Evolutionary conservation across 1,284 basidiomycete species (phyloP), one percentile per base, ranked within the genome.

Genomic region (Fomitopsis palustris): DNA sequence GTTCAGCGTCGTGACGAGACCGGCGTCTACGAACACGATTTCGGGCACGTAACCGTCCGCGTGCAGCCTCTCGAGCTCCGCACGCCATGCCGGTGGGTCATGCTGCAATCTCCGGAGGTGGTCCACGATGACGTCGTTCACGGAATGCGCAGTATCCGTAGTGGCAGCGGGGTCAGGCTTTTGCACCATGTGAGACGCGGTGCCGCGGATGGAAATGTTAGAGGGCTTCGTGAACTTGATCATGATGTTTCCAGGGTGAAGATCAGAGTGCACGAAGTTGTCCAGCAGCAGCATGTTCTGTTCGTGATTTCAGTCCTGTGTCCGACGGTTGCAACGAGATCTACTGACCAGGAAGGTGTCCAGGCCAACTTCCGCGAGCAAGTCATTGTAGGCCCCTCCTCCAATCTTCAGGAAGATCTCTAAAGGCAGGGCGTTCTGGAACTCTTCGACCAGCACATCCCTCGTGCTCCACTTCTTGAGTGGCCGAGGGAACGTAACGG

Each of bases 241-340:
- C 90, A 98, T 95, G 74, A 98, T 96, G 74, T 98, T 98, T 31
- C 96, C 96, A 0, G 95, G 94, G 73, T 93, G 92, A 27, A 97
- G 81, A 73, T 97, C 96, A 3, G 96, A 88, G 72, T 99, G 96
- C 1, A 96, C 95, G 75, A 98, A 99, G 74, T 99, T 99, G 76
- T 99, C 96, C 51, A 99, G 80, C 1, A 99, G 80, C 23, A 99
- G 85, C 96, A 99, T 99, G 76, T 98, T 95, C 92, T 96, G 64
- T 4, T 25, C 12, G 29, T 57, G 8, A 55, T 45, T 21, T 31
- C 3, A 12, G 14, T 19, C 2, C 23, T 4, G 16, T 31, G 9
- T n/a, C 6, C 29, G 31, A 12, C 35, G 4, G 37, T 12, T 17
- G 19, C 21, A 27, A 56, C 47, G 37, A 31, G 21, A n/a, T 16